Conservation (phyloP, 2,329 filamentous ascomycete species). For the Thielaviopsis musarum region DNA sequence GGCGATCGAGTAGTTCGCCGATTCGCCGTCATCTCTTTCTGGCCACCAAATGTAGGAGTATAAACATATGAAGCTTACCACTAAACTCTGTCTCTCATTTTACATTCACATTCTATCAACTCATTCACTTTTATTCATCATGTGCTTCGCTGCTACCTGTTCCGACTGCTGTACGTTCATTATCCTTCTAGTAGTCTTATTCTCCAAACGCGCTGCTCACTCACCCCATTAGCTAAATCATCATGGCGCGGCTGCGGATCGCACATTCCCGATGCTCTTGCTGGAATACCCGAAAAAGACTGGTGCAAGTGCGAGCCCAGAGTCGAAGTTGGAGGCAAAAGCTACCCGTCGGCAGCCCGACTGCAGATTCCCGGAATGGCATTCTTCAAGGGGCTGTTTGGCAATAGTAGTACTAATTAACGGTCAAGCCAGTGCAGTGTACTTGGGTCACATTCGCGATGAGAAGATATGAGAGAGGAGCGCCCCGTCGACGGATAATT, state of each 20-base stretch:
- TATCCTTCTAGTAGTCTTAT: neutral
- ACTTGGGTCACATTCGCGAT: too few species aligned
- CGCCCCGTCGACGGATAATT: too few species aligned
- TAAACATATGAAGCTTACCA: neutral
- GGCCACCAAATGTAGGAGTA: neutral
- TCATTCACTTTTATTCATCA: slow-evolving; percentile 4
- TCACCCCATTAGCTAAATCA: slow-evolving; percentile 25
- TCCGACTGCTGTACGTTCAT: slow-evolving; percentile 14
- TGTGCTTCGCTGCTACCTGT: slow-evolving; percentile 17
- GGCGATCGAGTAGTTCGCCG: neutral
- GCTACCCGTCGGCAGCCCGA: slow-evolving; percentile 28
- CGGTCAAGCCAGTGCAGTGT: too few species aligned
- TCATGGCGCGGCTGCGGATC: slow-evolving; percentile 33
- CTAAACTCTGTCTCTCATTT: too few species aligned
- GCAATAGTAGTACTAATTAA: slow-evolving; percentile 7
- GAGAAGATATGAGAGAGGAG: too few species aligned
- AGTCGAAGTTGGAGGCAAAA: slow-evolving; percentile 26
- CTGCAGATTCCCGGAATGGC: slow-evolving; percentile 22
- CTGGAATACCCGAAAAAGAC: slow-evolving; percentile 25
- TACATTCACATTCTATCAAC: neutral
- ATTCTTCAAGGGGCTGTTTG: slow-evolving; percentile 16
- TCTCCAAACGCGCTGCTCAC: neutral
- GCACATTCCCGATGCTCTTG: slow-evolving; percentile 29
- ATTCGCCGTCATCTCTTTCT: neutral
- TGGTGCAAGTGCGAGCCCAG: slow-evolving; percentile 32